Percentiles rank a stretch among this genome's conserved stretches.
phyloP scores from a whole-genome alignment of 441 rosid species.

The Biscutella auriculata region DNA sequence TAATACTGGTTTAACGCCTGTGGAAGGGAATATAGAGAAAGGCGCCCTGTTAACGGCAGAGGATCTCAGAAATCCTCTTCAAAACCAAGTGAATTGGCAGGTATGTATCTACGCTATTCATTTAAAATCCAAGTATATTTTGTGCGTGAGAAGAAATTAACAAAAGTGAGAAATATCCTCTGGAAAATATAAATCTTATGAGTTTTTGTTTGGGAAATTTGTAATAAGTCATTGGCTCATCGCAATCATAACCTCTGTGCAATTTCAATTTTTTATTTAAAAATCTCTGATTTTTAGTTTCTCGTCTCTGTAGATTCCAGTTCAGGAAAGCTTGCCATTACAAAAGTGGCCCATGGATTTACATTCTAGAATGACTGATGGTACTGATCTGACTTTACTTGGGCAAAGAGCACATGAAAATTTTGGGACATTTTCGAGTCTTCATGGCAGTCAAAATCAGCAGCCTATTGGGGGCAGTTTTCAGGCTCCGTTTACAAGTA shows the following conservation, averaged over 20 bases:
- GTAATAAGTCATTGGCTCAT: too few species aligned
- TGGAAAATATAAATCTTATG: too few species aligned
- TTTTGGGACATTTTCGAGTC: constrained; percentile 27
- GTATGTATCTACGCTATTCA: constrained; percentile 30
- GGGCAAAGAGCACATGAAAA: constrained; percentile 35
- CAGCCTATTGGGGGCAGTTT: constrained; percentile 26
- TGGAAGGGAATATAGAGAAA: constrained; percentile 26
- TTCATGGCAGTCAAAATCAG: constrained; percentile 32
- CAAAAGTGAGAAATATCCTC: too few species aligned
- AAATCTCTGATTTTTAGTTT: too few species aligned
- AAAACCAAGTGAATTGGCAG: constrained; percentile 59
- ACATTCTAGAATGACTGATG: constrained; percentile 36
- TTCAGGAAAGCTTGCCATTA: constrained; percentile 25
- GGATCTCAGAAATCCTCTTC: constrained; percentile 30
- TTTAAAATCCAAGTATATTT: too few species aligned
- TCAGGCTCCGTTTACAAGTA: too few species aligned
- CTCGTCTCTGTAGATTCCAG: constrained; percentile 33
- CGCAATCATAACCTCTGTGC: too few species aligned
- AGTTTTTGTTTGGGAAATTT: too few species aligned
- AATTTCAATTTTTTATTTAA: too few species aligned
- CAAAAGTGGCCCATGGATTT: constrained; percentile 29
- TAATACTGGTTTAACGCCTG: constrained; percentile 20
- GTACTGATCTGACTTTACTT: constrained; percentile 28
- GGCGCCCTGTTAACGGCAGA: constrained; percentile 28
- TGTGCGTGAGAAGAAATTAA: too few species aligned